phyloP scores from a whole-genome alignment of 2,329 filamentous ascomycete genomes.

The Plenodomus tracheiphilus region DNA sequence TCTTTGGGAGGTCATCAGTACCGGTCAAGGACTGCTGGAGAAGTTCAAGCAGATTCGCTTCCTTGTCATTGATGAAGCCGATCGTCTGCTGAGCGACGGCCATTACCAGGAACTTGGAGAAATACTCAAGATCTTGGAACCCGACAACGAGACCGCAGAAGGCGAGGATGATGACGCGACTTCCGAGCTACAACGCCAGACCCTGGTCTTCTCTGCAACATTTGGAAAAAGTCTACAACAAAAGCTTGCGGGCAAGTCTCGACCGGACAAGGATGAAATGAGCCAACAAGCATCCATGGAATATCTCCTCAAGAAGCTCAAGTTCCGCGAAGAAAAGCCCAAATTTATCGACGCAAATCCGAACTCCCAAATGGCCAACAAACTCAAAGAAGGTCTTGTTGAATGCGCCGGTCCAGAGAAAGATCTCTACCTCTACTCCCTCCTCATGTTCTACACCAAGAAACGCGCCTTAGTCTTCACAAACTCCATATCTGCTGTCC shows the following conservation, averaged over 20 bases:
- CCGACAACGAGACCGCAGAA: constrained; percentile 57
- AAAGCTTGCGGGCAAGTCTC: constrained; percentile 73
- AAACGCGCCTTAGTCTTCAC: constrained; percentile 87
- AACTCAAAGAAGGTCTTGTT: constrained; percentile 84
- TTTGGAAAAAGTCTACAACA: constrained; percentile 91
- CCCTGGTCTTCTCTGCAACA: constrained; percentile 93
- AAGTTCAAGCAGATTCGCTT: constrained; percentile 76
- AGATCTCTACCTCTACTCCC: constrained; percentile 90
- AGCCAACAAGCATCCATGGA: constrained; percentile 83
- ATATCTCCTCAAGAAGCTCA: constrained; percentile 86
- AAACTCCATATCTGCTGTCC: constrained; percentile 92
- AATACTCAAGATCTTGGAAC: constrained; percentile 79
- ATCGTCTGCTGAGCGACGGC: constrained; percentile 86
- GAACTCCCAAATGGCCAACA: constrained; percentile 81
- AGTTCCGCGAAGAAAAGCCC: constrained; percentile 81
- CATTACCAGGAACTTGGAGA: constrained; percentile 94
- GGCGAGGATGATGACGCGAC: constrained; percentile 24
- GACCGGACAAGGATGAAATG: constrained; percentile 62
- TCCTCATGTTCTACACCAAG: constrained; percentile 80
- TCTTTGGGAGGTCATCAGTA: constrained; percentile 90
- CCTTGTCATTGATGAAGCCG: constrained; percentile 91
- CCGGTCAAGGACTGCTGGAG: constrained; percentile 68
- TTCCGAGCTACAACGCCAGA: constrained; percentile 65
- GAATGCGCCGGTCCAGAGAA: constrained; percentile 95
- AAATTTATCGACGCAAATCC: constrained; percentile 94